These are phyloP conservation scores for Melaleuca alternifolia DNA, from an alignment of 345 rosid genomes.

Conservation along the genomic window DNA sequence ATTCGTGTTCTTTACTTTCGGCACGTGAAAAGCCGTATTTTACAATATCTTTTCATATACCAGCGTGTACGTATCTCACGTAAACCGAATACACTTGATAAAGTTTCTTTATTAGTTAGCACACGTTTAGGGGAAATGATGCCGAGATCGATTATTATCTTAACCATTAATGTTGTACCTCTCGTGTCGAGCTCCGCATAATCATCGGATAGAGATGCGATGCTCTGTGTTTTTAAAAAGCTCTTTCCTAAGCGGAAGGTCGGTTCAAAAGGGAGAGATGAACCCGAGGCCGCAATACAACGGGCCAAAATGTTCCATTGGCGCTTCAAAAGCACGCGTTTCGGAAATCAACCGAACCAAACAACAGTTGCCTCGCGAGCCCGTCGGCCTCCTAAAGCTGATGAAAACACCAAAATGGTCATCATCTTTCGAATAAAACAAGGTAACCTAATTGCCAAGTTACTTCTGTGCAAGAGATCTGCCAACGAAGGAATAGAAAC, in stretches of 20 bases:
- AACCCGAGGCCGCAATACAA: too few relatives aligned
- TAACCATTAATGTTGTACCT: too few relatives aligned
- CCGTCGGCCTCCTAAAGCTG: too few relatives aligned
- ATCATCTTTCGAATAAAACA: not conserved
- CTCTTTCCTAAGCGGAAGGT: not conserved
- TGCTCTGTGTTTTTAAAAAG: not conserved
- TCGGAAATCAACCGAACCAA: too few relatives aligned
- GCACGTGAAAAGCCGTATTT: not conserved
- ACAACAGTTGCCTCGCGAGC: too few relatives aligned
- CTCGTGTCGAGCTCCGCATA: not conserved
- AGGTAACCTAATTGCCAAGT: not conserved
- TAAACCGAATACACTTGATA: not conserved
- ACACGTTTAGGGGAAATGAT: too few relatives aligned
- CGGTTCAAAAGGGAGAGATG: too few relatives aligned
- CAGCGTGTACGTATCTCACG: not conserved
- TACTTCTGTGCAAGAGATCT: not conserved
- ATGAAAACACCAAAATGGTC: too few relatives aligned
- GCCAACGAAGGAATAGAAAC: not conserved
- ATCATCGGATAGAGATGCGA: not conserved
- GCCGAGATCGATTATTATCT: too few relatives aligned
- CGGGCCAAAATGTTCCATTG: too few relatives aligned
- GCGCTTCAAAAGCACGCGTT: too few relatives aligned
- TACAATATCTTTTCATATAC: not conserved
- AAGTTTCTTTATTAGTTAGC: not conserved
- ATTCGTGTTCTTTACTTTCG: not conserved